Base-by-base conservation (phyloP, 164 flowering plant genomes). In the Houttuynia cordata region DNA sequence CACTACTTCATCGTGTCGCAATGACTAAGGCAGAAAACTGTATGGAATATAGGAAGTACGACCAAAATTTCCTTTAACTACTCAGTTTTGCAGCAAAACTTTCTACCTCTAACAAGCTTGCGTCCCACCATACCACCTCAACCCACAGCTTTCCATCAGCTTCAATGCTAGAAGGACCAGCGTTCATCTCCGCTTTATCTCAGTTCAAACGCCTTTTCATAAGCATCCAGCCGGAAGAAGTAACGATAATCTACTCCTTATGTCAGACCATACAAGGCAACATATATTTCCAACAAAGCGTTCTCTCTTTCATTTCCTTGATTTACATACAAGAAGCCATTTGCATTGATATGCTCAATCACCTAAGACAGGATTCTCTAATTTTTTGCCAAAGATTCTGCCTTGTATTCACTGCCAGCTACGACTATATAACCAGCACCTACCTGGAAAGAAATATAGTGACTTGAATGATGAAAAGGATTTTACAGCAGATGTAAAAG, bases 381-480 rank as follows among this genome's bases (percentile, higher is more conserved):
- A 71, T 82, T 89, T 65, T 70, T 87, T n/a, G 92, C 83, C 70
- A 93, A 72, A 25, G 87, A 76, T 65, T 93, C 98, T 34, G 88
- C 87, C 67, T 81, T 87, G 67, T 80, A 68, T 59, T 84, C 92
- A 53, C 83, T 69, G 3, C 94, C 90, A 22, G 87, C 77, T 55
- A 82, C 69, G 24, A 87, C 80, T 60, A 93, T 96, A 71, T 55
- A 92, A 59, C 86, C 90, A 30, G 84, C 88, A 70, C 97, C 98
- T 51, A 92, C 96, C 98, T 93, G 76, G 13, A 57, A n/a, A 50
- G 58, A 55, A 53, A 24, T n/a, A 57, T 9, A 57, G 24, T 15
- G 49, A 21, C 10, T 20, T 65, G 52, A 20, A 25, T 30, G 12
- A 24, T 30, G 22, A 20, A 37, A 18, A 51, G 39, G 56, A 50